Conservation (phyloP, 805 yeast species). For the Sungouiella blattae region DNA sequence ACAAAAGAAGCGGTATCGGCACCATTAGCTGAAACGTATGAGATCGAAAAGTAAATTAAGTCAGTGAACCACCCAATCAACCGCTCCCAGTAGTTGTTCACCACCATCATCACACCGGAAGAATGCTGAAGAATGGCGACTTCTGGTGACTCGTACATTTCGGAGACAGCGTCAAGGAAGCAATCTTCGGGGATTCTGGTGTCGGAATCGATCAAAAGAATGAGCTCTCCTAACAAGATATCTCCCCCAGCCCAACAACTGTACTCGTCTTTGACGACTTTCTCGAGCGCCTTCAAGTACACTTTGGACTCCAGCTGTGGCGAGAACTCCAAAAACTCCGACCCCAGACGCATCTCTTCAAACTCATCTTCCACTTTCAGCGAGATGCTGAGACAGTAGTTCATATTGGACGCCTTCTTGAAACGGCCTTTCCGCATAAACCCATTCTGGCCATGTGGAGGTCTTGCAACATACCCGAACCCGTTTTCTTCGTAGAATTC, state of each 20-base stretch:
- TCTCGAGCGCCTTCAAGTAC: neutral
- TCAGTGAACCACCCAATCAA: constrained; percentile 1
- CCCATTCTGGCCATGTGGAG: neutral
- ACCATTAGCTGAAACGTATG: neutral
- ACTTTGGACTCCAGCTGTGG: neutral
- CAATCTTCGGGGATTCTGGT: constrained; percentile 1
- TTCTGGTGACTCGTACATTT: neutral
- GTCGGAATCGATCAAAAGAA: neutral
- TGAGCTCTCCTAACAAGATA: neutral
- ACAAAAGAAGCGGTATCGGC: constrained; percentile 1
- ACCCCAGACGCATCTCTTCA: neutral
- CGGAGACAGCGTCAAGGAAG: neutral
- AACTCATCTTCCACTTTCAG: neutral
- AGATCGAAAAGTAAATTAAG: constrained; percentile 1
- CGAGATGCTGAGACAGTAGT: constrained; percentile 1
- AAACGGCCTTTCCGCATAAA: constrained; percentile 1
- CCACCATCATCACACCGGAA: constrained; percentile 1
- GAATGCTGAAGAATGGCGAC: constrained; percentile 1
- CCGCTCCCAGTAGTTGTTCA: constrained; percentile 1
- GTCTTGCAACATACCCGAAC: neutral
- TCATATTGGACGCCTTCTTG: constrained; percentile 1
- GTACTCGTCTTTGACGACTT: neutral
- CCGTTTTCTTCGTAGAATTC: neutral
- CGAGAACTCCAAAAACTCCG: neutral
- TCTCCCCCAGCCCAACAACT: constrained; percentile 1